A percentile compares a stretch with the other conserved stretches of the same genome.
These are phyloP conservation scores for Agaricales sp. DNA, from an alignment of 1,284 basidiomycete genomes.

Conservation along the genomic window DNA sequence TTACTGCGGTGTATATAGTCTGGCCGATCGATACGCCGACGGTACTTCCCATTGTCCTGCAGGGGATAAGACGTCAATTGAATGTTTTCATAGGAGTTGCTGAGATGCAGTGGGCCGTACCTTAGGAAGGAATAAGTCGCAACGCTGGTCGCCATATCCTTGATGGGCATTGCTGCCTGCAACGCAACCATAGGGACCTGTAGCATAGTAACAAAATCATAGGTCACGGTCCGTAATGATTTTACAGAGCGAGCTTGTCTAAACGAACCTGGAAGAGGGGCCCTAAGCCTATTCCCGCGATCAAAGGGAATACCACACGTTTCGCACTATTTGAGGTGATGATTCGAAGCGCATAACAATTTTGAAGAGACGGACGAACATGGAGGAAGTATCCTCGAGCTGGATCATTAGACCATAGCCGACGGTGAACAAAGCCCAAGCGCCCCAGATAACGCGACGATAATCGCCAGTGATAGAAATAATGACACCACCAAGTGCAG, in stretches of 20 bases:
- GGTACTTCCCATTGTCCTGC: background rate
- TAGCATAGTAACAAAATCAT: too few species aligned
- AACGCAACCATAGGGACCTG: constrained; percentile 16
- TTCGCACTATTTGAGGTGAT: constrained; percentile 13
- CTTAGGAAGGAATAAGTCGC: constrained; percentile 23
- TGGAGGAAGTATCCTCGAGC: constrained; percentile 20
- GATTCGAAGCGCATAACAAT: background rate
- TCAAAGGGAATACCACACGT: constrained; percentile 23
- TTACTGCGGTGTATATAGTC: constrained; percentile 1
- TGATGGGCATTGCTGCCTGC: constrained; percentile 32
- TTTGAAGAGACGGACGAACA: constrained; percentile 11
- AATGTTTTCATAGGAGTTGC: too few species aligned
- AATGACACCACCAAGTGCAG: constrained; percentile 24
- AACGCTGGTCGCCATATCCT: constrained; percentile 34
- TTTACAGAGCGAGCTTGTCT: too few species aligned
- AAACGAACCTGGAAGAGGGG: constrained; percentile 19
- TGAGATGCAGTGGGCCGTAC: too few species aligned
- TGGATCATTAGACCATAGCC: constrained; percentile 22
- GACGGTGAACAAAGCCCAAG: constrained; percentile 8
- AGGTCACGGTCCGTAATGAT: too few species aligned
- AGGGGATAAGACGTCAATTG: background rate
- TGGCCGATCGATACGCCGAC: background rate
- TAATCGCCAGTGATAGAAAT: constrained; percentile 26
- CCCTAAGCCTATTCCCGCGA: constrained; percentile 24
- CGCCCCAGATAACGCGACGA: constrained; percentile 25